A percentile compares a stretch with the other conserved stretches of the same genome.
These are phyloP conservation scores for Kwoniella shandongensis DNA, from an alignment of 768 basidiomycete species.

Conservation along the genomic window DNA sequence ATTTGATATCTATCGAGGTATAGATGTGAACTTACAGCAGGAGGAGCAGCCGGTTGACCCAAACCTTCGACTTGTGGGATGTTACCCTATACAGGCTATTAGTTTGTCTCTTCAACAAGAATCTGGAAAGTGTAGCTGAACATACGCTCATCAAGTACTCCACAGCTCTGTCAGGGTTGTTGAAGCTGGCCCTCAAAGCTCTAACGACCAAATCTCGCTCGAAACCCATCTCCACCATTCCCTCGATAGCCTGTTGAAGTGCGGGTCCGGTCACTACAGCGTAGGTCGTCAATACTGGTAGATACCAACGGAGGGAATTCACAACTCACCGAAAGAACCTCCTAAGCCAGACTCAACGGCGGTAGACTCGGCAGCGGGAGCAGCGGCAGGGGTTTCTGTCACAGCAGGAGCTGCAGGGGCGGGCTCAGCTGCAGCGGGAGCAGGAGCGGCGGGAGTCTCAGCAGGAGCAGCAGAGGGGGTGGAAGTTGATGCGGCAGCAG, in stretches of 20 bases:
- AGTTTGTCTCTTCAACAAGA: not conserved
- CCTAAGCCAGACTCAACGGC: slow-evolving; percentile 34
- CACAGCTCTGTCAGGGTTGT: slow-evolving; percentile 97
- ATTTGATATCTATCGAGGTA: too few species aligned
- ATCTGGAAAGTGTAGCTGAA: slow-evolving; percentile 11
- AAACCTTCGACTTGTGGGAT: slow-evolving; percentile 33
- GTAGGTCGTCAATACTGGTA: not conserved
- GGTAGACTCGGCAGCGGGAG: slow-evolving; percentile 46
- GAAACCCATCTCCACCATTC: slow-evolving; percentile 95
- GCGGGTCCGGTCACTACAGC: slow-evolving; percentile 66
- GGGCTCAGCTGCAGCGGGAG: slow-evolving; percentile 40
- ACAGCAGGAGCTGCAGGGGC: slow-evolving; percentile 53
- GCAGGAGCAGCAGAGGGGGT: slow-evolving; percentile 45
- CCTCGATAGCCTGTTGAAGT: slow-evolving; percentile 72
- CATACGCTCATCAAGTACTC: slow-evolving; percentile 92
- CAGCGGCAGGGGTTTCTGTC: slow-evolving; percentile 45
- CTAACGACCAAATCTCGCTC: slow-evolving; percentile 76
- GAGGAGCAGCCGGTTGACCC: slow-evolving; percentile 19
- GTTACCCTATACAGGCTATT: slow-evolving; percentile 27
- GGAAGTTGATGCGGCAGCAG: slow-evolving; percentile 47
- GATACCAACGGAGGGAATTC: not conserved
- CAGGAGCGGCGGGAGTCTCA: slow-evolving; percentile 48
- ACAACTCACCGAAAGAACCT: slow-evolving; percentile 40
- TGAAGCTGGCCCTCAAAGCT: slow-evolving; percentile 88
- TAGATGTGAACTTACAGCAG: slow-evolving; percentile 24